phyloP scores from a whole-genome alignment of 805 yeast genomes.

The Kodamaea sagamina region DNA sequence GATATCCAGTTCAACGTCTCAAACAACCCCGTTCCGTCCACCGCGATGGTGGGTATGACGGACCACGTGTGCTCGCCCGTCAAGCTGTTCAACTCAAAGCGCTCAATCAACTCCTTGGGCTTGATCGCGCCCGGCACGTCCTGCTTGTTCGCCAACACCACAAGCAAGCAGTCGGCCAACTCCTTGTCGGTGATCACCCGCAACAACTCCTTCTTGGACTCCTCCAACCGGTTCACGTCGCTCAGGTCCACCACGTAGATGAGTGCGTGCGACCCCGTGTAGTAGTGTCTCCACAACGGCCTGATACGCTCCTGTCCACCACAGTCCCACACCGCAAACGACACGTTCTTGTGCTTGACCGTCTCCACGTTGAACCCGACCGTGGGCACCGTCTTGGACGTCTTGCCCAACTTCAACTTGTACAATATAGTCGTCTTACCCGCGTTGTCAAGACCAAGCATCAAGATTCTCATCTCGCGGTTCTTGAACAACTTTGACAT shows the following conservation, averaged over 20 bases:
- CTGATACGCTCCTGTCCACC: conserved; percentile 95
- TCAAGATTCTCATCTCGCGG: conserved; percentile 93
- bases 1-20: conserved; percentile 89
- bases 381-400: conserved; percentile 82
- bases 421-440: conserved; percentile 91
- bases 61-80: conserved; percentile 78
- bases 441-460: conserved; percentile 92
- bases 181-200: conserved; percentile 82
- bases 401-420: conserved; percentile 74
- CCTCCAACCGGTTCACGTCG: conserved; percentile 69
- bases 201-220: conserved; percentile 74
- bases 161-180: conserved; percentile 72
- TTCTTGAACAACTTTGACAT: conserved; percentile 55
- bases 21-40: conserved; percentile 84
- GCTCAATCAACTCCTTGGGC: conserved; percentile 78
- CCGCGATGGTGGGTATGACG: conserved; percentile 87
- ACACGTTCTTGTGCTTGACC: conserved; percentile 75
- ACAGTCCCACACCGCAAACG: conserved; percentile 90
- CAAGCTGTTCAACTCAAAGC: conserved; percentile 60
- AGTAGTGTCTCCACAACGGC: conserved; percentile 94
- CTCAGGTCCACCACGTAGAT: conserved; percentile 88
- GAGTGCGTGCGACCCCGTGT: conserved; percentile 88
- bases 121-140: conserved; percentile 71
- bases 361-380: conserved; percentile 94
- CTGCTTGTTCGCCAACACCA: conserved; percentile 89